Evolutionary conservation across 129 eudicot species (phyloP).

Genomic region (Saussurea involucrata): DNA sequence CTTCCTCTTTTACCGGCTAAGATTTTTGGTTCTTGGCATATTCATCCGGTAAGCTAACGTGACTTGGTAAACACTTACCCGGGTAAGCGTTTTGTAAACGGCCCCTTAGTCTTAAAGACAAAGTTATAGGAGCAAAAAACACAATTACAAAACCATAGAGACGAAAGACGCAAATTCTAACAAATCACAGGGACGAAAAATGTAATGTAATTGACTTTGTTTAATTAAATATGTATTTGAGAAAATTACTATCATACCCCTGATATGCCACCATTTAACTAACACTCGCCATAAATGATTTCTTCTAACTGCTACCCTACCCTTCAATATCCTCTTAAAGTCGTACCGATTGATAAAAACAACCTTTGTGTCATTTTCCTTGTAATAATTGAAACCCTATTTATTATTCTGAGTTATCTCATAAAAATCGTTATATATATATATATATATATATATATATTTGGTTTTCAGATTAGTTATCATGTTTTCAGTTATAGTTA

Average conservation of each 20-base stretch:
- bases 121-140: neutral
- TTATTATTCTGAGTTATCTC: neutral
- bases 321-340: conserved; percentile 16
- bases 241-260: conserved; percentile 6
- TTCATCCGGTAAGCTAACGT: too few relatives aligned
- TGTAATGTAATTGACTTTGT: neutral
- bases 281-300: neutral
- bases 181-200: neutral
- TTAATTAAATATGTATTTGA: neutral
- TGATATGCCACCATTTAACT: neutral
- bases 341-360: conserved; percentile 8
- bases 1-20: too few relatives aligned
- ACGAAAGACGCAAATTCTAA: neutral
- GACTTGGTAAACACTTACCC: too few relatives aligned
- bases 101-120: neutral
- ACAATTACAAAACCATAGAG: neutral
- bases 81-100: too few relatives aligned
- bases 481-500: neutral
- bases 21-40: too few relatives aligned
- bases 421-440: neutral
- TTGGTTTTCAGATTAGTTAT: neutral
- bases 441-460: too few relatives aligned
- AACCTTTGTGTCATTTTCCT: conserved; percentile 13
- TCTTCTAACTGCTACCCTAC: conserved; percentile 9
- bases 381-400: neutral